Evolutionary conservation across 1,284 basidiomycete genomes (phyloP).

Genomic region (Crepidotus sp.): DNA sequence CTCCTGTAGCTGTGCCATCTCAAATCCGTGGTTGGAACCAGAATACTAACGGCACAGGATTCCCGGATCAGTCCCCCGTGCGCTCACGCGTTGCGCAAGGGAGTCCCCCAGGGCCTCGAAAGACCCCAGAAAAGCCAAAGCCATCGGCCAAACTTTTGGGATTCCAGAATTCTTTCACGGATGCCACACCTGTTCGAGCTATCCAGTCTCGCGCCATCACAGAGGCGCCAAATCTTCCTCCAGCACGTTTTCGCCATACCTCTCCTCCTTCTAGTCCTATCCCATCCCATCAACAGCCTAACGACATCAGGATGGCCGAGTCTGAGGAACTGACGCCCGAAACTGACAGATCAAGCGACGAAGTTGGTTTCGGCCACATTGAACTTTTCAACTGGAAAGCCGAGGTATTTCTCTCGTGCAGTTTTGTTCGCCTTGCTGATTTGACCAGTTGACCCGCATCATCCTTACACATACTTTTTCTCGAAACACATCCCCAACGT

Average conservation of each 20-base stretch:
- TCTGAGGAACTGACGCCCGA: background rate
- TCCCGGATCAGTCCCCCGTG: conserved; percentile 30
- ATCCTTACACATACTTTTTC: conserved; percentile 46
- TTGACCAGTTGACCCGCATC: conserved; percentile 44
- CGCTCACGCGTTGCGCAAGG: conserved; percentile 25
- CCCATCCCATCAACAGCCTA: conserved; percentile 8
- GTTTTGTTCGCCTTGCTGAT: conserved; percentile 2
- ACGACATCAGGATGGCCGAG: conserved; percentile 16
- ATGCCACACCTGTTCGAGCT: conserved; percentile 27
- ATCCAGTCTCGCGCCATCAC: conserved; percentile 6
- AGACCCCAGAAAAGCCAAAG: conserved; percentile 27
- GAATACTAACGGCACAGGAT: conserved; percentile 14
- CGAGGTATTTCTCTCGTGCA: conserved; percentile 35
- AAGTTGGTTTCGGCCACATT: conserved; percentile 23
- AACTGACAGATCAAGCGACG: conserved; percentile 22
- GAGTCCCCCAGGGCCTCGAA: conserved; percentile 10
- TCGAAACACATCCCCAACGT: conserved; percentile 33
- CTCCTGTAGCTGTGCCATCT: conserved; percentile 31
- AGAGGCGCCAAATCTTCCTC: background rate
- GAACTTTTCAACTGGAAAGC: conserved; percentile 41
- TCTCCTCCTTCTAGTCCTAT: conserved; percentile 23
- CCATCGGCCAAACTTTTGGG: conserved; percentile 33
- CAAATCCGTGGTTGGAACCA: conserved; percentile 34
- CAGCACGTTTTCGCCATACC: conserved; percentile 5
- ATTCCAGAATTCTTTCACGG: conserved; percentile 40